These are phyloP conservation scores for Luffa acutangula DNA, from an alignment of 306 rosid genomes.

Conservation along the genomic window DNA sequence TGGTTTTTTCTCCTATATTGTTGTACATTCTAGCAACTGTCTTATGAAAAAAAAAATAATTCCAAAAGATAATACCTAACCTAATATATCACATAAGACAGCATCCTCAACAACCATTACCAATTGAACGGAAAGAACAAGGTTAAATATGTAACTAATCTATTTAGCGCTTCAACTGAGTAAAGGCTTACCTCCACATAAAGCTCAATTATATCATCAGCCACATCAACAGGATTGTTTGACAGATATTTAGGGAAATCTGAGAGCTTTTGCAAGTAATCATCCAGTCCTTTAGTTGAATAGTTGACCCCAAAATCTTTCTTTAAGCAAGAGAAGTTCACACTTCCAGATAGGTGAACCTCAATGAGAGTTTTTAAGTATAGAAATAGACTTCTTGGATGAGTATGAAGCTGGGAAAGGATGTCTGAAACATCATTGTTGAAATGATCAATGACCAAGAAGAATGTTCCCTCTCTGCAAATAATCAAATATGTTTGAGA, in stretches of 20 bases:
- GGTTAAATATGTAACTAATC: not conserved
- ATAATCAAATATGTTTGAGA: constrained; percentile 17
- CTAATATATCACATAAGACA: not conserved
- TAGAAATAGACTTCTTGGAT: constrained; percentile 75
- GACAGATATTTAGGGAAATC: constrained; percentile 69
- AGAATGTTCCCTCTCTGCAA: constrained; percentile 65
- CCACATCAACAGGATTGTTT: constrained; percentile 58
- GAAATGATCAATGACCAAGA: constrained; percentile 62
- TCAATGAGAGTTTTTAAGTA: constrained; percentile 80
- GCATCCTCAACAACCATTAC: not conserved
- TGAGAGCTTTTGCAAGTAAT: constrained; percentile 62
- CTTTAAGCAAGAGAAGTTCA: constrained; percentile 50
- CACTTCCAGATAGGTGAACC: constrained; percentile 76
- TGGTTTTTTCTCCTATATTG: not conserved
- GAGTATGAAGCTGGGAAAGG: constrained; percentile 54
- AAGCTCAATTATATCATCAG: constrained; percentile 87
- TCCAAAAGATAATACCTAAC: not conserved
- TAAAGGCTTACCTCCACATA: constrained; percentile 71
- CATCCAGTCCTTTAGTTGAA: constrained; percentile 39
- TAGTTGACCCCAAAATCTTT: constrained; percentile 39
- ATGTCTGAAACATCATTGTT: constrained; percentile 54
- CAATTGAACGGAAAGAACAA: not conserved
- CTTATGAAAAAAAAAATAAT: not conserved
- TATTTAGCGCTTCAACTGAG: not conserved
- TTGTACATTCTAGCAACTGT: not conserved